These are phyloP conservation scores for Fistulifera solaris DNA, from an alignment of 108 stramenopile genomes.

Conservation along the genomic window DNA sequence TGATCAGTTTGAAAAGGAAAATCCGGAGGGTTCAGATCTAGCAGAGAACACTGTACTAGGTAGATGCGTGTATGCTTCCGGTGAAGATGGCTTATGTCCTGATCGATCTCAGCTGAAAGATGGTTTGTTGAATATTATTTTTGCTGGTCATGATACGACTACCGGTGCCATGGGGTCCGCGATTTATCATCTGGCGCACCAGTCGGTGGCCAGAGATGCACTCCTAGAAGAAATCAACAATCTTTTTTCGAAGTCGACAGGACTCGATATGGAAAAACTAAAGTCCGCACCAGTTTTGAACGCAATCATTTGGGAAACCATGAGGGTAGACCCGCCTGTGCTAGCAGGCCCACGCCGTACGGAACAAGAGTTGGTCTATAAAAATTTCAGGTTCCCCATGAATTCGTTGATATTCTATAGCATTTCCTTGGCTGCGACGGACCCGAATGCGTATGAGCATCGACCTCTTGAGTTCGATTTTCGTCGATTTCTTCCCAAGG, in stretches of 20 bases:
- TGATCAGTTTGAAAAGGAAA: conserved; percentile 1
- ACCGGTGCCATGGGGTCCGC: conserved; percentile 4
- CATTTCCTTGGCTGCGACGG: background rate
- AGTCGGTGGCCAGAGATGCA: conserved; percentile 5
- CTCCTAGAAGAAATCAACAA: conserved; percentile 5
- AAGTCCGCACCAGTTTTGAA: conserved; percentile 15
- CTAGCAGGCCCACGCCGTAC: conserved; percentile 4
- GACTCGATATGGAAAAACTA: conserved; percentile 12
- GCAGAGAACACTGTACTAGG: background rate
- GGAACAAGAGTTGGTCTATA: background rate
- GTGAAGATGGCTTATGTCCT: background rate
- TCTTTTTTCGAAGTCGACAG: background rate
- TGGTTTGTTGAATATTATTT: conserved; percentile 7
- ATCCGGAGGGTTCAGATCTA: background rate
- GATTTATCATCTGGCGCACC: conserved; percentile 4
- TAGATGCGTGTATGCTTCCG: background rate
- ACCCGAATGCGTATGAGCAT: background rate
- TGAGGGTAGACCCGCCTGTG: conserved; percentile 11
- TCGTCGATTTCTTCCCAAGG: background rate
- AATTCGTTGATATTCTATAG: background rate
- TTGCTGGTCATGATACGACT: conserved; percentile 22
- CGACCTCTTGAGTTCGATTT: background rate
- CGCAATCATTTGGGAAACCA: conserved; percentile 9
- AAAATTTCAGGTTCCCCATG: background rate
- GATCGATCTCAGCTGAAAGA: background rate